Evolutionary conservation across 805 yeast species (phyloP).

Genomic region (Nakazawaea ishiwadae): DNA sequence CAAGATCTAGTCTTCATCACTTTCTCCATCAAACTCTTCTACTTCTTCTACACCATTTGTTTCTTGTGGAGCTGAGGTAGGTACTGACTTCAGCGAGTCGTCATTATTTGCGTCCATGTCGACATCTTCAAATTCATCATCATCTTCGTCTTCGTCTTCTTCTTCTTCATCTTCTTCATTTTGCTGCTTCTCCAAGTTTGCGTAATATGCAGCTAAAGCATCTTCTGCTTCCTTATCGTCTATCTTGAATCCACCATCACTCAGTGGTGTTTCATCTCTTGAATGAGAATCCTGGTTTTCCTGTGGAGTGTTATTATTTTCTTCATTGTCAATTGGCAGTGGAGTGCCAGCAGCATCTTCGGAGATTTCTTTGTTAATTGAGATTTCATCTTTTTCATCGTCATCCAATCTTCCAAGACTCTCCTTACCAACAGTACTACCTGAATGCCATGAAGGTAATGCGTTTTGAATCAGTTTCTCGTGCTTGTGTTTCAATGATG

Average conservation of each 20-base stretch:
- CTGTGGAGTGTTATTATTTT: no score
- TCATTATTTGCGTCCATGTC: conserved; percentile 26
- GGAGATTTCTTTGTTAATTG: conserved; percentile 13
- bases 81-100: no score
- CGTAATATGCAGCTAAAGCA: conserved; percentile 71
- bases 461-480: conserved; percentile 85
- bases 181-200: conserved; percentile 67
- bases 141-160: conserved; percentile 46
- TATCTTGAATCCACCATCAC: conserved; percentile 25
- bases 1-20: conserved; percentile 15
- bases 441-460: conserved; percentile 93
- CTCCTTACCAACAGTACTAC: conserved; percentile 78
- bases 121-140: conserved; percentile 29
- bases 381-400: conserved; percentile 35
- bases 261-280: conserved; percentile 19
- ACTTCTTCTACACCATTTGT: conserved; percentile 17
- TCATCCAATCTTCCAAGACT: conserved; percentile 51
- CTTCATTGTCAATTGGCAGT: not conserved
- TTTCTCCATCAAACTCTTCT: conserved; percentile 15
- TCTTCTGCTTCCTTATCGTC: conserved; percentile 67
- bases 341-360: not conserved
- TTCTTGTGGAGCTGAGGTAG: no score
- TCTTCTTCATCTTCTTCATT: conserved; percentile 58
- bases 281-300: conserved; percentile 16
- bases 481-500: conserved; percentile 62